Base-by-base conservation (phyloP, 2,329 filamentous ascomycete species). In the Leptographium radiaticola region DNA sequence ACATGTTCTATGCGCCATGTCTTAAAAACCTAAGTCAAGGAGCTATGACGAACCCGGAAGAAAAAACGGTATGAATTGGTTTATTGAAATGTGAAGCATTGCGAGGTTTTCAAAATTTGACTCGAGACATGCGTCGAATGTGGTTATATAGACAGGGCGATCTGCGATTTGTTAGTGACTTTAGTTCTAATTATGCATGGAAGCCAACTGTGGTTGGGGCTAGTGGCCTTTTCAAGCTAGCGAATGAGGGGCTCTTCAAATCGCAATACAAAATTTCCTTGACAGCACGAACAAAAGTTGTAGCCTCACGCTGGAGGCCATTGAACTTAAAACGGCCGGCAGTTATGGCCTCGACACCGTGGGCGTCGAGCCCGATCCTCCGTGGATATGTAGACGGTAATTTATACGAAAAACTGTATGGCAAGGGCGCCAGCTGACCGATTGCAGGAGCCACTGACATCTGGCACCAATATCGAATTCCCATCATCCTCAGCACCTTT, bases 391-490 rank as follows among this genome's bases (percentile, higher is more conserved):
- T 45, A 40, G 44, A 51, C 12, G 33, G 31, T 39, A 40, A n/a
- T 25, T 5, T 25, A 25, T 5, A 5, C 25, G 25, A 25, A 25
- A 25, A 5, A 3, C 5, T 25, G 25, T 30, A 34, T 11, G 20
- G 18, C 8, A 13, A 18, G 39, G 36, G 7, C 48, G 25, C 11
- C 39, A 20, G 30, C 53, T 42, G 13, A 46, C 46, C 13, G 18
- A 25, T 15, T 2, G 1, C 53, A 65, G 63, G 47, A 9, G 54
- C 53, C 45, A 53, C 74, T 12, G 70, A 72, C 48, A 55, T 68
- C 11, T 77, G 75, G 75, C 74, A 77, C 58, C 57, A 63, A 50
- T 67, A 75, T 56, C 70, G 75, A 25, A 71, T 71, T 16, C 65
- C 70, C 1, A 68, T 75, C 33, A 66, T 76, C 16, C 59, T 76